Base-by-base conservation (phyloP, 163 green algal species). In the Trebouxiophyceae sp. region DNA sequence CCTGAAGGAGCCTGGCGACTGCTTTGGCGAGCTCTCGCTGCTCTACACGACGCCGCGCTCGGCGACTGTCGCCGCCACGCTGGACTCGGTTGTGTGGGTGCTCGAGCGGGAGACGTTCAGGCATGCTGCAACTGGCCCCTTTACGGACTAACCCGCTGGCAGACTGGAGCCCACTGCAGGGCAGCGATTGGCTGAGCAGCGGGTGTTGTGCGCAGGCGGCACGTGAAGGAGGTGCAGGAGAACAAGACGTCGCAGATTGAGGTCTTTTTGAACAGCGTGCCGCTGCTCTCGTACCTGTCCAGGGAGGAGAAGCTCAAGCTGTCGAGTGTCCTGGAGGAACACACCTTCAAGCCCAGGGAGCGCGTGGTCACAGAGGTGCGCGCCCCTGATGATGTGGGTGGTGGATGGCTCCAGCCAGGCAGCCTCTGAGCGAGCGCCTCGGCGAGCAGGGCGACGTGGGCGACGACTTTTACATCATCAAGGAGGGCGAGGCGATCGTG, bases 381-480 rank as follows among this genome's bases (percentile, higher is more conserved):
- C 32, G 4, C 58, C 58, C 32, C 29, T 2, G 16, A 22, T 8
- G 39, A 50, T 50, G 39, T n/a, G n/a, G n/a, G n/a, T n/a, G n/a
- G n/a, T n/a, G n/a, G n/a, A n/a, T n/a, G n/a, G n/a, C n/a, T n/a
- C n/a, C n/a, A n/a, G n/a, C n/a, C n/a, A n/a, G n/a, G n/a, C n/a
- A n/a, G n/a, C n/a, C n/a, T n/a, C n/a, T n/a, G n/a, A n/a, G n/a
- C n/a, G n/a, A n/a, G n/a, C n/a, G n/a, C n/a, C n/a, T n/a, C n/a
- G n/a, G n/a, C n/a, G n/a, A n/a, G 56, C 83, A 98, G 78, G 90
- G 90, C n/a, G 89, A 96, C 22, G 47, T 73, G 5, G 91, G 91
- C 4, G 89, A 97, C 64, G 65, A 87, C 3, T 97, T 98, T 69
- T 98, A 95, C 79, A 96, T 98, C 63, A 91, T 98, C 62, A 91